phyloP scores from a whole-genome alignment of 2,329 filamentous ascomycete species.

The Monosporascus sp. region DNA sequence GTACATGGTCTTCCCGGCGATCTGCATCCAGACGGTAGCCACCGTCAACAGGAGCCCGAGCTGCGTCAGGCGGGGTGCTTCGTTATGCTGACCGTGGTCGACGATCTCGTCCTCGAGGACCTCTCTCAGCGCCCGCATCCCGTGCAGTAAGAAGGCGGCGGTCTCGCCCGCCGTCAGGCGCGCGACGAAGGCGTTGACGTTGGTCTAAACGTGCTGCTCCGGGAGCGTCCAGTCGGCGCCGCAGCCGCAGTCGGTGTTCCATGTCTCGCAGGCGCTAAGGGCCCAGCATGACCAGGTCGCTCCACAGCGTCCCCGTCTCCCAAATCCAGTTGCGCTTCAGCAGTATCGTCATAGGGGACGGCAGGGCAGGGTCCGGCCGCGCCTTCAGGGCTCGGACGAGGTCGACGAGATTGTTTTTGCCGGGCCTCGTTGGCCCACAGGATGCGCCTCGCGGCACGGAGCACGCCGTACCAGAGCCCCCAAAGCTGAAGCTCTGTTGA shows the following conservation, averaged over 20 bases:
- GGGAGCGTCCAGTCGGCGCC: slow-evolving; percentile 10
- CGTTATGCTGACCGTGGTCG: neutral
- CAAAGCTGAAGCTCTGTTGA: slow-evolving; percentile 11
- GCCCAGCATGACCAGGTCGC: slow-evolving; percentile 5
- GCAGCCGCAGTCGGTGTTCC: slow-evolving; percentile 13
- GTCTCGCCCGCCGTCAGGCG: slow-evolving; percentile 3
- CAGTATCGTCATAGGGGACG: neutral
- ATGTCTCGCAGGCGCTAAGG: slow-evolving; percentile 7
- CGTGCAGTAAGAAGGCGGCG: neutral
- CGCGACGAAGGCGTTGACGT: slow-evolving; percentile 14
- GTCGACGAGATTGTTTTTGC: slow-evolving; percentile 8
- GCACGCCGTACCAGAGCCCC: slow-evolving; percentile 13
- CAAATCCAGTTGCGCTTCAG: slow-evolving; percentile 9
- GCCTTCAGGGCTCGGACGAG: slow-evolving; percentile 9
- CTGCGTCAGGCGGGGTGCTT: neutral
- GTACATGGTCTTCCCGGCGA: slow-evolving; percentile 6
- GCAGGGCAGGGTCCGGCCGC: slow-evolving; percentile 8
- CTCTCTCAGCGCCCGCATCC: slow-evolving; percentile 30
- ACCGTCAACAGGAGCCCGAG: neutral
- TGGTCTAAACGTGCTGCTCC: slow-evolving; percentile 10
- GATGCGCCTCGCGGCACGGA: slow-evolving; percentile 14
- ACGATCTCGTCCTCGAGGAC: slow-evolving; percentile 1
- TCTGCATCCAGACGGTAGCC: slow-evolving; percentile 6
- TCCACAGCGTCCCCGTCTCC: slow-evolving; percentile 3
- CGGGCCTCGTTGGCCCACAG: slow-evolving; percentile 5